A percentile compares a stretch with the other conserved stretches of the same genome.
Evolutionary conservation across 2,329 filamentous ascomycete species (phyloP).

Genomic region (Tolypocladium album): DNA sequence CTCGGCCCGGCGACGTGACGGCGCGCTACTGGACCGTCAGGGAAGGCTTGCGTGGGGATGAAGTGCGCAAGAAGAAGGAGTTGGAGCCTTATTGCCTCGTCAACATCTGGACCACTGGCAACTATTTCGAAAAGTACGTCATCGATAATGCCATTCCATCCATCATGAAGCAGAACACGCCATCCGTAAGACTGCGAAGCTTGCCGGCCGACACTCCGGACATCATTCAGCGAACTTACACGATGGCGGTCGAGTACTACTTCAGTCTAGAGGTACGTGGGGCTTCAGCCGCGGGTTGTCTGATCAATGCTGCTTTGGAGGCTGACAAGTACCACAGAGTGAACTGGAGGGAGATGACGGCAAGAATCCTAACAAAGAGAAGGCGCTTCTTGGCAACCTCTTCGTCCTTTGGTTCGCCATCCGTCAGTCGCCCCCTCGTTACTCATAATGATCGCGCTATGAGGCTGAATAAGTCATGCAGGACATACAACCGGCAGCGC

Average conservation of each 20-base stretch:
- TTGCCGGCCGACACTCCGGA: neutral
- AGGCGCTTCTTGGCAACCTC: slow-evolving; percentile 25
- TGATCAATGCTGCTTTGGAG: neutral
- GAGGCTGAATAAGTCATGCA: slow-evolving; percentile 8
- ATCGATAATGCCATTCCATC: slow-evolving; percentile 13
- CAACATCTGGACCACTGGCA: slow-evolving; percentile 22
- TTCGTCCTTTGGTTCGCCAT: slow-evolving; percentile 36
- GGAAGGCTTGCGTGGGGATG: slow-evolving; percentile 7
- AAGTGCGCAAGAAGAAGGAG: slow-evolving; percentile 15
- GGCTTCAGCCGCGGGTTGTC: neutral
- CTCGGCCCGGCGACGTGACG: slow-evolving; percentile 24
- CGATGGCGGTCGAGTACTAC: slow-evolving; percentile 10
- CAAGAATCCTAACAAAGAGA: slow-evolving; percentile 13
- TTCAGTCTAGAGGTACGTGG: slow-evolving; percentile 10
- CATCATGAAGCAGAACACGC: slow-evolving; percentile 13
- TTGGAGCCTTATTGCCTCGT: slow-evolving; percentile 29
- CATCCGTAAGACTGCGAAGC: neutral
- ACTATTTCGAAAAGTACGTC: slow-evolving; percentile 25
- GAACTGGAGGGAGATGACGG: neutral
- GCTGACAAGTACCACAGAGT: neutral
- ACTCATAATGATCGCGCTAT: no score
- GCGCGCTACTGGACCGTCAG: slow-evolving; percentile 26
- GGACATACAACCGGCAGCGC: slow-evolving; percentile 34
- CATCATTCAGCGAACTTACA: slow-evolving; percentile 12
- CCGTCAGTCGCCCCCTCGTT: slow-evolving; percentile 22